Evolutionary conservation across 73 alveolate genomes (phyloP), one percentile per base, ranked within the genome.

Genomic region (Paraurostyla sp.): DNA sequence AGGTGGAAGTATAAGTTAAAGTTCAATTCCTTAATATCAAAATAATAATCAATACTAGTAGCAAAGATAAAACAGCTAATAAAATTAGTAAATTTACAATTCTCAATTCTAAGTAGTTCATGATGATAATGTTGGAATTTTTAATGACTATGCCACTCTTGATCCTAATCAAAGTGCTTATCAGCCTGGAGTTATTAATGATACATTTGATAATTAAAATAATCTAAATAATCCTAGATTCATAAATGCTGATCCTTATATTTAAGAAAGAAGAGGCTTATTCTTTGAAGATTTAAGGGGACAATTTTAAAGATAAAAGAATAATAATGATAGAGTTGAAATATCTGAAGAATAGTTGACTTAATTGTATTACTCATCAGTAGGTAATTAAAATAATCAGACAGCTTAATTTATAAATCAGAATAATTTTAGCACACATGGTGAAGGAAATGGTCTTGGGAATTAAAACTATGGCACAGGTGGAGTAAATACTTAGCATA

Each of bases 351-450:
- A 78, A 9, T 43, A 78, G 33, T 40, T 78, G 30, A 43, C 78
- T 32, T 52, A 78, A 49, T 32, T 78, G 78, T 78, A 51, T 43
- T 73, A 78, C 40, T 36, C 62, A 6, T 78, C 76, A 6, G 76
- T 52, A 7, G 78, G 89, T 4, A 54, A 52, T 32, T 23, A 35
- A 11, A 48, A 15, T 25, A 46, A 49, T 20, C 69, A 42, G 15
- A 78, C 89, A 6, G 89, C 89, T n/a, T 27, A 78, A 27, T 78
- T 78, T 36, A 78, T 51, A 52, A 78, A 78, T 78, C 22, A 78
- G n/a, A 54, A 51, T 35, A 49, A 16, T 45, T 78, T 54, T 51
- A 73, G 71, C 36, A 73, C 87, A 7, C 82, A 65, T 65, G 82
- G 82, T 0, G 82, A 65, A 11, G 58, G 82, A 3, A 33, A 65